A percentile compares a stretch with the other conserved stretches of the same genome.
Conservation (phyloP, 371 early-diverging fungal species). For the Lichtheimia hyalospora region DNA sequence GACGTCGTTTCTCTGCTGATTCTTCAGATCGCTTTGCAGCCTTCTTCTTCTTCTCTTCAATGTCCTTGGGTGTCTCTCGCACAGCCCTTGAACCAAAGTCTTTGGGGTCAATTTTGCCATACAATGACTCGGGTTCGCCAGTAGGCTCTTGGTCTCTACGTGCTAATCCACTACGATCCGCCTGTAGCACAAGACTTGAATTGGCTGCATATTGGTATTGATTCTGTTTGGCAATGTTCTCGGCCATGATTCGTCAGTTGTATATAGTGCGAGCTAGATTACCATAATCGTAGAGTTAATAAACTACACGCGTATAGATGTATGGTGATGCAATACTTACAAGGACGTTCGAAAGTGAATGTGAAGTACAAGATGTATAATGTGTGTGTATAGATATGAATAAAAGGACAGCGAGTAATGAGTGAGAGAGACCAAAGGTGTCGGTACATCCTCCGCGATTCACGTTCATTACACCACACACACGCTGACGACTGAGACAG, state of each 20-base stretch:
- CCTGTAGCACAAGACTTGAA: slow-evolving; percentile 91
- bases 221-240: slow-evolving; percentile 70
- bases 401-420: too few species aligned
- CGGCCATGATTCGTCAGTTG: slow-evolving; percentile 59
- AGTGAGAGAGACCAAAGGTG: too few species aligned
- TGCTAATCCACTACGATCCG: slow-evolving; percentile 80
- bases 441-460: too few species aligned
- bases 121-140: slow-evolving; percentile 93
- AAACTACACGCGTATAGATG: too few species aligned
- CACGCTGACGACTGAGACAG: too few species aligned
- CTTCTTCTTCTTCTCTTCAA: slow-evolving; percentile 69
- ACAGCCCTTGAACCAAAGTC: slow-evolving; percentile 86
- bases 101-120: slow-evolving; percentile 82
- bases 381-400: too few species aligned
- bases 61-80: slow-evolving; percentile 65
- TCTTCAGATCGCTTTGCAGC: slow-evolving; percentile 48
- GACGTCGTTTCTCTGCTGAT: slow-evolving; percentile 50
- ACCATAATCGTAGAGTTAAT: too few species aligned
- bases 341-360: too few species aligned
- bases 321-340: too few species aligned
- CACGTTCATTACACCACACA: too few species aligned
- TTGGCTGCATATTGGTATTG: slow-evolving; percentile 93
- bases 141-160: slow-evolving; percentile 93
- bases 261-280: too few species aligned
- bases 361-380: too few species aligned